phyloP scores from a whole-genome alignment of 208 protist species.

The Endotrypanum monterogeii region DNA sequence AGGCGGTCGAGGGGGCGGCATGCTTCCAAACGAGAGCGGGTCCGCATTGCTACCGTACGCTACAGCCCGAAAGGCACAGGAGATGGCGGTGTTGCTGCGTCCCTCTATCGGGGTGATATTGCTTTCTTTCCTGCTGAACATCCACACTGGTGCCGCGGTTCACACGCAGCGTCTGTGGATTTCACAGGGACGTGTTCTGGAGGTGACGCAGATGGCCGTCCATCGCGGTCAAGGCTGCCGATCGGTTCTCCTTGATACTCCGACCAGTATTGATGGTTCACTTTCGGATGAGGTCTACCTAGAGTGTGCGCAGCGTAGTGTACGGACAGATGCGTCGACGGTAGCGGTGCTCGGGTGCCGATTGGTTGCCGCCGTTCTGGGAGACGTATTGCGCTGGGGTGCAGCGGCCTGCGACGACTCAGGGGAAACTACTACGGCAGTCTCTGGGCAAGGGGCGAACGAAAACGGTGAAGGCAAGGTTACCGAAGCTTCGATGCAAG shows the following conservation, averaged over 20 bases:
- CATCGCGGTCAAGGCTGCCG: constrained; percentile 37
- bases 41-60: constrained; percentile 37
- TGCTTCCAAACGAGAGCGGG: not conserved
- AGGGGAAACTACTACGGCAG: not conserved
- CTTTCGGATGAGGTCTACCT: constrained; percentile 87
- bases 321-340: constrained; percentile 53
- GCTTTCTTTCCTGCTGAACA: constrained; percentile 54
- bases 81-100: constrained; percentile 42
- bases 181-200: constrained; percentile 20
- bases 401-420: not conserved
- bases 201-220: constrained; percentile 34
- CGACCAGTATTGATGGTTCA: constrained; percentile 53
- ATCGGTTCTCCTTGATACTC: constrained; percentile 63
- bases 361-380: constrained; percentile 57
- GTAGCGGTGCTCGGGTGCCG: constrained; percentile 67
- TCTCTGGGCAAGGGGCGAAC: constrained; percentile 25
- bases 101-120: constrained; percentile 59
- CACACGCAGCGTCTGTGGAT: constrained; percentile 42
- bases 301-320: constrained; percentile 42
- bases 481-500: constrained; percentile 9
- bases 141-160: constrained; percentile 26
- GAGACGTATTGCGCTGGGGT: constrained; percentile 35
- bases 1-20: not conserved
- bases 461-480: constrained; percentile 4
- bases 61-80: constrained; percentile 27